Percentiles rank a stretch among this genome's conserved stretches.
phyloP scores from a whole-genome alignment of 768 basidiomycete species.

The Wakefieldia striispora region DNA sequence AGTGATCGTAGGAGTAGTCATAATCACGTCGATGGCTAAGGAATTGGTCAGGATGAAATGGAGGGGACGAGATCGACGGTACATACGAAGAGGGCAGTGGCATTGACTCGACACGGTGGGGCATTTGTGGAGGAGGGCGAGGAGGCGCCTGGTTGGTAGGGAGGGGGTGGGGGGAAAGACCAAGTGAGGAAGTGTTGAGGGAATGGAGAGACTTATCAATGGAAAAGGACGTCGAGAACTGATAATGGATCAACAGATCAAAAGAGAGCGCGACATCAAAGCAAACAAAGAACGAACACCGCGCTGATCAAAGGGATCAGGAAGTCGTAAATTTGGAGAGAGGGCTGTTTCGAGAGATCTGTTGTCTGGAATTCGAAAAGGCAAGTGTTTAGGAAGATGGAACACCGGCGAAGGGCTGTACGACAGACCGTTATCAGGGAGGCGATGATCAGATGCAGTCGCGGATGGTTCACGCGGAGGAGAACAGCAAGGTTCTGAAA shows the following conservation, averaged over 20 bases:
- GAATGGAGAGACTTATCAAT: conserved; percentile 37
- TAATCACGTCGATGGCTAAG: conserved; percentile 36
- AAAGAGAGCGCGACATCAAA: conserved; percentile 34
- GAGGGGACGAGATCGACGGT: conserved; percentile 19
- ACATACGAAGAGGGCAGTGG: conserved; percentile 35
- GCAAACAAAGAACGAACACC: conserved; percentile 35
- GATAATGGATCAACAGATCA: conserved; percentile 39
- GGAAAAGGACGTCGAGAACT: conserved; percentile 36
- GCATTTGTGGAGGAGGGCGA: conserved; percentile 38
- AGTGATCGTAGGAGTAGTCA: conserved; percentile 40
- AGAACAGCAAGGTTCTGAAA: conserved; percentile 18
- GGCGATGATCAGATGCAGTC: conserved; percentile 33
- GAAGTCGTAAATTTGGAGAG: conserved; percentile 32
- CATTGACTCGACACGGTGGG: conserved; percentile 48
- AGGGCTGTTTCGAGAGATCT: conserved; percentile 35
- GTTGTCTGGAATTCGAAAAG: conserved; percentile 30
- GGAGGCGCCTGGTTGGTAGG: conserved; percentile 4
- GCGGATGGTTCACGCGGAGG: conserved; percentile 24
- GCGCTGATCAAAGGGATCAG: conserved; percentile 35
- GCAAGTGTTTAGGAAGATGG: conserved; percentile 27
- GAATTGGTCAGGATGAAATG: conserved; percentile 30
- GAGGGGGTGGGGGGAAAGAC: conserved; percentile 11
- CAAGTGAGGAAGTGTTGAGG: conserved; percentile 22
- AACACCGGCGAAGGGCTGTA: conserved; percentile 21
- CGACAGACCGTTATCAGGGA: conserved; percentile 31